Evolutionary conservation across 2,329 filamentous ascomycete genomes (phyloP).

Genomic region (Curvularia spicifera): DNA sequence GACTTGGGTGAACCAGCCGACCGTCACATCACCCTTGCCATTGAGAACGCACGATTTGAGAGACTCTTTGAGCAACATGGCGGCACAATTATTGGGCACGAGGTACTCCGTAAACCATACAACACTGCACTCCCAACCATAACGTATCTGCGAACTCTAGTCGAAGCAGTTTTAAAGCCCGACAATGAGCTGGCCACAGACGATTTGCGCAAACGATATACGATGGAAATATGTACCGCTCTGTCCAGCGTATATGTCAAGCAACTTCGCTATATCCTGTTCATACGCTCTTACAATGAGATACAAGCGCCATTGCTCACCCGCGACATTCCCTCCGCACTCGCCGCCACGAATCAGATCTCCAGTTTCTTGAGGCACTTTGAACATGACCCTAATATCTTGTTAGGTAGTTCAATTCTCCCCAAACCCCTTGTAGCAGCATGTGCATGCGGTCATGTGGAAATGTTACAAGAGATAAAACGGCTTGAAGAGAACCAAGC

Average conservation of each 20-base stretch:
- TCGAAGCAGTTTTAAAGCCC: background rate
- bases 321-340: background rate
- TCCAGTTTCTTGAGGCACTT: background rate
- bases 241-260: slow-evolving; percentile 3
- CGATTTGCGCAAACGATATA: slow-evolving; percentile 5
- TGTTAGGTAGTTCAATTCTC: background rate
- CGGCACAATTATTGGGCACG: slow-evolving; percentile 3
- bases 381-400: background rate
- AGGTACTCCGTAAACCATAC: background rate
- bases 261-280: background rate
- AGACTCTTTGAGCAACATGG: slow-evolving; percentile 10
- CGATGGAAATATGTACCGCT: slow-evolving; percentile 4
- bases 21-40: background rate
- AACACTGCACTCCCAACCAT: background rate
- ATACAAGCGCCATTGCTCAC: background rate
- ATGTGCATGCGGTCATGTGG: background rate
- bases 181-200: background rate
- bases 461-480: background rate
- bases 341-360: background rate
- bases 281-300: background rate
- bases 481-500: background rate
- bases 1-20: background rate
- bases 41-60: slow-evolving; percentile 6
- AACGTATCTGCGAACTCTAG: background rate
- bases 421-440: background rate